Base-by-base conservation (phyloP, 192 early-diverging fungal genomes). In the Mortierella claussenii region DNA sequence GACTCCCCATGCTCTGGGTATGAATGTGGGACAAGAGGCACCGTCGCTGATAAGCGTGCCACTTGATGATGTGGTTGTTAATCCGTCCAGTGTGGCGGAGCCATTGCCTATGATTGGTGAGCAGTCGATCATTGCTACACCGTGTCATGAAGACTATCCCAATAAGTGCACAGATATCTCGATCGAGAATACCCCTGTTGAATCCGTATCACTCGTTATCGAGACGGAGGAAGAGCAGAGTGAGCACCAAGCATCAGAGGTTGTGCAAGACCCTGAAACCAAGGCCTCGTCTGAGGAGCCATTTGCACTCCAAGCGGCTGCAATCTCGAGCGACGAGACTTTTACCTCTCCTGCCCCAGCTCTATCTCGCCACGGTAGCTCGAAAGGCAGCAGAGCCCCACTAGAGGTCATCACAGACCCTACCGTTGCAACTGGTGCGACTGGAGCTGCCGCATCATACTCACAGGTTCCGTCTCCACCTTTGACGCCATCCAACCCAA, bases 391-490 rank as follows among this genome's bases (percentile, higher is more conserved):
- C 26, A 61, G 52, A 42, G n/a, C 44, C 28, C 23, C 43, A 4
- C 49, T 69, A 15, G 57, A 61, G 45, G 51, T 69, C 30, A 24
- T 55, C 18, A 69, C 59, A 8, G 50, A 59, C 32, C 36, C 26
- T 2, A 0, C 32, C 17, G 18, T 8, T 40, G 27, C 27, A 18
- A 69, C 51, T 4, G 50, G 48, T 32, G 48, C 26, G 0, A 0
- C 32, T 18, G 18, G 3, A 30, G 36, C 55, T 5, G 18, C 56
- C 6, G 24, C 20, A 26, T 49, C 43, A 11, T 62, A 60, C 26
- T 42, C 61, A 12, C 63, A 62, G 23, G 63, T 76, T 11, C 73
- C 73, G 10, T 76, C 73, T 6, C 73, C 73, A 43, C 73, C 73
- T 43, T 40, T 76, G 31, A 76, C 73, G 2, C 73, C 71, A 17